Conservation (phyloP, 2,329 filamentous ascomycete species). For the Rutstroemia sp. region DNA sequence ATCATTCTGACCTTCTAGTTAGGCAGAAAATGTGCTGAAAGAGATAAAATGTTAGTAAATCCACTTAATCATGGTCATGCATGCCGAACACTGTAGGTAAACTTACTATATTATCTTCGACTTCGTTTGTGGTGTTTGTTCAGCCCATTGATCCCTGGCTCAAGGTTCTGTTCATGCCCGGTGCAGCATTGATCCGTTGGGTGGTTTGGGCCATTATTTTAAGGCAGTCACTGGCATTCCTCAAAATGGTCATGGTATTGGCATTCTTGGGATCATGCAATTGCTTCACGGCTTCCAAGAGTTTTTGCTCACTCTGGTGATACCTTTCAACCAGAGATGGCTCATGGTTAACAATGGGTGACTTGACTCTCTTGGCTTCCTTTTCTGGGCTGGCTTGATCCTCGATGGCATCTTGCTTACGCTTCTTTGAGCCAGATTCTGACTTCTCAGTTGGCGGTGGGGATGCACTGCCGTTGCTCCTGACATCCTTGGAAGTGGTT, state of each 20-base stretch:
- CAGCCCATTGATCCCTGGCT: conserved; percentile 20
- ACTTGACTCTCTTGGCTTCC: conserved; percentile 20
- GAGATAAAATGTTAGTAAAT: background rate
- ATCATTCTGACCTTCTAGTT: background rate
- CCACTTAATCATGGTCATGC: background rate
- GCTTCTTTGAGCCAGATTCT: conserved; percentile 23
- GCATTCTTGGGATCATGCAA: conserved; percentile 23
- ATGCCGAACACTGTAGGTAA: background rate
- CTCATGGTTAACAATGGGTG: conserved; percentile 21
- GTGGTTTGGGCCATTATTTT: conserved; percentile 26
- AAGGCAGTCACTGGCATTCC: conserved; percentile 23
- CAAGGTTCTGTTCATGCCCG: conserved; percentile 13
- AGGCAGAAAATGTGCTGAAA: background rate
- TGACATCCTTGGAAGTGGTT: conserved; percentile 16
- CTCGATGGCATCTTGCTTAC: conserved; percentile 23
- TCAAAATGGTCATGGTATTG: conserved; percentile 21
- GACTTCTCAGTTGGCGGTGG: conserved; percentile 17
- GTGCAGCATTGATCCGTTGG: conserved; percentile 20
- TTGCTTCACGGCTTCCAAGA: conserved; percentile 22
- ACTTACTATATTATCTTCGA: conserved; percentile 17
- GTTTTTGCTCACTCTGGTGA: conserved; percentile 21
- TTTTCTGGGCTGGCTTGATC: conserved; percentile 21
- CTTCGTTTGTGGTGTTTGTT: conserved; percentile 11
- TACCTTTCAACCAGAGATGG: conserved; percentile 25
- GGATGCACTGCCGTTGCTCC: conserved; percentile 21